Evolutionary conservation across 208 protist species (phyloP), one percentile per base, ranked within the genome.

Genomic region (Acanthamoeba polyphaga): DNA sequence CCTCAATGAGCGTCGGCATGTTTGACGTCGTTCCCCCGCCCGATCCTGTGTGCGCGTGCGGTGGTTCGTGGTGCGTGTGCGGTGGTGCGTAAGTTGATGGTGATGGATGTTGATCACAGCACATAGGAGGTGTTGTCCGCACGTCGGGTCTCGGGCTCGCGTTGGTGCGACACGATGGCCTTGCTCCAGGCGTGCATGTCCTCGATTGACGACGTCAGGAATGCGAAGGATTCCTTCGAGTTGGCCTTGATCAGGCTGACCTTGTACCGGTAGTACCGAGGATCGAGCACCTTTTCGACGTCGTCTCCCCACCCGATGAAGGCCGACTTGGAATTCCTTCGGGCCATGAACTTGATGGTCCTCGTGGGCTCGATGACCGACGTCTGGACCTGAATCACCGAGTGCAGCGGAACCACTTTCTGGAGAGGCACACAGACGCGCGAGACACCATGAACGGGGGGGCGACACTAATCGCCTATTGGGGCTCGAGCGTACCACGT

Each of bases 351-450:
- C 51, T 90, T 90, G 51, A 70, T 70, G n/a, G n/a, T 90, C 38
- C n/a, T 62, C 60, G 51, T 34, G 32, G 84, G 32, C 32, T 90
- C 60, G 55, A 90, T 49, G 55, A 70, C 53, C 34, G 84, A 70
- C 24, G 84, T 90, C 15, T 90, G 84, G n/a, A 90, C 55, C 46
- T 90, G 84, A 7, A 90, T 62, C 29, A 90, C 84, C n/a, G 84
- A 90, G 53, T 90, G 84, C 10, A 90, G 60, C 32, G 84, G 84
- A 3, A 90, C 43, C 84, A 90, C 84, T 90, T 90, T 90, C 84
- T 90, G 38, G 4, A 34, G 0, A 49, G n/a, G n/a, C 8, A 32
- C 8, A 66, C 34, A 13, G 12, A 0, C 38, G 32, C 34, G 29
- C 13, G 12, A 82, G 43, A 24, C 27, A 24, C 12, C 29, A 10